phyloP scores from a whole-genome alignment of 2,329 filamentous ascomycete species.

The Capronia epimyces region DNA sequence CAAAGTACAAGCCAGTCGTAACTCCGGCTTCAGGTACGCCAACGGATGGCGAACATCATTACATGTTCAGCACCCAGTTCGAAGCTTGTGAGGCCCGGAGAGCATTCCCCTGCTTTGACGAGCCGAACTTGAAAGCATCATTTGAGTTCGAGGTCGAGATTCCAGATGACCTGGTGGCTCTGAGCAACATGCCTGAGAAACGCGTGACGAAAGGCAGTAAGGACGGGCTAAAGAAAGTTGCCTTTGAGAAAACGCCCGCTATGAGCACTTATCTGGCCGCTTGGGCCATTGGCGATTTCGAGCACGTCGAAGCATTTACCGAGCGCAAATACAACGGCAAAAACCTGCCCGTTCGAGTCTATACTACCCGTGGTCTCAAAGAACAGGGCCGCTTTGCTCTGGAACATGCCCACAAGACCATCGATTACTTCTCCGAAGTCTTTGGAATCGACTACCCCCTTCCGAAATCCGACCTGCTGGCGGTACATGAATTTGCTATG shows the following conservation, averaged over 20 bases:
- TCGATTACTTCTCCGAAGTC: slow-evolving; percentile 93
- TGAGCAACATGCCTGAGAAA: slow-evolving; percentile 95
- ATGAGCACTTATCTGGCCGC: slow-evolving; percentile 89
- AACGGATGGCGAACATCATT: slow-evolving; percentile 55
- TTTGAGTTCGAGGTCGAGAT: slow-evolving; percentile 93
- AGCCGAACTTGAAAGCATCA: slow-evolving; percentile 92
- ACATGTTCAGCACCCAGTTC: slow-evolving; percentile 94
- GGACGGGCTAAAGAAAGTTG: slow-evolving; percentile 57
- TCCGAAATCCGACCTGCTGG: slow-evolving; percentile 83
- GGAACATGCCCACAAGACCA: slow-evolving; percentile 83
- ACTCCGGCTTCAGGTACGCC: slow-evolving; percentile 71
- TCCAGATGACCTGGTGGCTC: slow-evolving; percentile 76
- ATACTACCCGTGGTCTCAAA: slow-evolving; percentile 90
- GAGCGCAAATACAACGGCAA: slow-evolving; percentile 86
- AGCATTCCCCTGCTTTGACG: slow-evolving; percentile 96
- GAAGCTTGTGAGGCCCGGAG: slow-evolving; percentile 92
- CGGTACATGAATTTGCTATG: slow-evolving; percentile 81
- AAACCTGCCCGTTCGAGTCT: slow-evolving; percentile 86
- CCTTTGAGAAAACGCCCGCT: slow-evolving; percentile 75
- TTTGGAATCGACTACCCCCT: slow-evolving; percentile 91
- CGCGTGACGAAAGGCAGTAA: slow-evolving; percentile 63
- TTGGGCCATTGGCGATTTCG: slow-evolving; percentile 95
- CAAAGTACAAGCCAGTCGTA: slow-evolving; percentile 79
- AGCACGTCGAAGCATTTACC: slow-evolving; percentile 90
- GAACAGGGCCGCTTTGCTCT: slow-evolving; percentile 86